Conservation (phyloP, 2,329 filamentous ascomycete genomes). For the Arthrobotrys sphaeroides region DNA sequence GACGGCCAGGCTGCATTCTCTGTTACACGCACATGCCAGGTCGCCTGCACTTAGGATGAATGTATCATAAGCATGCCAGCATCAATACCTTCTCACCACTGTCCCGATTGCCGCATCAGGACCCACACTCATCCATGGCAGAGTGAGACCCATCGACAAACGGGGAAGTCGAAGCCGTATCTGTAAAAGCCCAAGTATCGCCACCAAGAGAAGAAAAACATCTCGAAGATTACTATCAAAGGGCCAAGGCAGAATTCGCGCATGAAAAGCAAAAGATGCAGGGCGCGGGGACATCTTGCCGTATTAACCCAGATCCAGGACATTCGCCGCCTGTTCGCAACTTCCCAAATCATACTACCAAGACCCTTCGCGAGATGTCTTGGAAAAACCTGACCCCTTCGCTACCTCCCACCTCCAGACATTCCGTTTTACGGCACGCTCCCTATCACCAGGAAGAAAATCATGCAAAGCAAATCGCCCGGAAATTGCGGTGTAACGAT, state of each 20-base stretch:
- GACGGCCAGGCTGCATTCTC: slow-evolving; percentile 5
- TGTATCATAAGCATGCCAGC: slow-evolving; percentile 7
- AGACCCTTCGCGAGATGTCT: slow-evolving; percentile 52
- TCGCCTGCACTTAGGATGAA: slow-evolving; percentile 17
- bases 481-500: slow-evolving; percentile 35
- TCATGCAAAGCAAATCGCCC: neutral
- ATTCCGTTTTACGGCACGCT: slow-evolving; percentile 12
- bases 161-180: slow-evolving; percentile 33
- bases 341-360: slow-evolving; percentile 48
- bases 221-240: neutral
- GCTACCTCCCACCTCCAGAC: slow-evolving; percentile 40
- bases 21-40: slow-evolving; percentile 33
- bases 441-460: slow-evolving; percentile 22
- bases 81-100: slow-evolving; percentile 28
- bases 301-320: slow-evolving; percentile 15
- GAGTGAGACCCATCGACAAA: slow-evolving; percentile 22
- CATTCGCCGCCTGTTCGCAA: slow-evolving; percentile 17
- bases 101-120: slow-evolving; percentile 50
- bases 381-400: slow-evolving; percentile 49
- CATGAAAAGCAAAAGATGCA: slow-evolving; percentile 17
- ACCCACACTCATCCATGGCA: slow-evolving; percentile 7
- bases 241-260: slow-evolving; percentile 36
- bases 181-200: neutral
- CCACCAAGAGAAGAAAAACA: slow-evolving; percentile 4
- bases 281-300: slow-evolving; percentile 37